These are phyloP conservation scores for Botrytis byssoidea DNA, from an alignment of 2,329 filamentous ascomycete genomes.

Conservation along the genomic window DNA sequence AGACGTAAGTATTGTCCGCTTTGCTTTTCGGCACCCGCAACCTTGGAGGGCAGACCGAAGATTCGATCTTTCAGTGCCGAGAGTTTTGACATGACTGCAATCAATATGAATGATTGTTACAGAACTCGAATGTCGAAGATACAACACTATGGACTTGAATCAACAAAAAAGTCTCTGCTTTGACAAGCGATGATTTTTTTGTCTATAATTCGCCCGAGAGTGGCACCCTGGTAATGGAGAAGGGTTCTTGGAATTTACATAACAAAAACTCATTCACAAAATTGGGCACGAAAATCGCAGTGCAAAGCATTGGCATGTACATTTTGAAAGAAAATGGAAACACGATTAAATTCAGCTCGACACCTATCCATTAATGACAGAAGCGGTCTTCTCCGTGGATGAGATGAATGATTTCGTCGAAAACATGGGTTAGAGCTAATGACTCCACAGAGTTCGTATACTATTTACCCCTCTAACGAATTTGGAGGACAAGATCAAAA, in stretches of 20 bases:
- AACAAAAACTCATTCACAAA: not conserved
- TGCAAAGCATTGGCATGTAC: not conserved
- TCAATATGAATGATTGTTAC: not conserved
- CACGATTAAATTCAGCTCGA: not conserved
- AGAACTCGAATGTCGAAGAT: constrained; percentile 2
- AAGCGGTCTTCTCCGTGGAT: not conserved
- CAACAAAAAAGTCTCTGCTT: not conserved
- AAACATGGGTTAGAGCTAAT: not conserved
- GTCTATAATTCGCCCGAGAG: not conserved
- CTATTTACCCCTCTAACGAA: not conserved
- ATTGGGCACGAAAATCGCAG: not conserved
- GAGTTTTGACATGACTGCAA: constrained; percentile 16
- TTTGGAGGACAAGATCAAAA: not conserved
- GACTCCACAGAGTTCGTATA: not conserved
- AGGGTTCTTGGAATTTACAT: constrained; percentile 1
- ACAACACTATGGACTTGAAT: not conserved
- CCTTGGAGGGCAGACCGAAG: constrained; percentile 6
- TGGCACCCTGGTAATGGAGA: not conserved
- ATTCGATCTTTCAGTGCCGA: constrained; percentile 5
- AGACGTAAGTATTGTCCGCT: constrained; percentile 14
- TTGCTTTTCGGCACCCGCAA: constrained; percentile 4
- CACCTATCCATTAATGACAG: not conserved
- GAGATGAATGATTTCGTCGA: not conserved
- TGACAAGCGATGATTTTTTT: not conserved
- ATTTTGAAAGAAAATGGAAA: not conserved